A percentile compares a stretch with the other conserved stretches of the same genome.
Evolutionary conservation across 2,329 filamentous ascomycete species (phyloP).

Genomic region (Catunica adiposa): DNA sequence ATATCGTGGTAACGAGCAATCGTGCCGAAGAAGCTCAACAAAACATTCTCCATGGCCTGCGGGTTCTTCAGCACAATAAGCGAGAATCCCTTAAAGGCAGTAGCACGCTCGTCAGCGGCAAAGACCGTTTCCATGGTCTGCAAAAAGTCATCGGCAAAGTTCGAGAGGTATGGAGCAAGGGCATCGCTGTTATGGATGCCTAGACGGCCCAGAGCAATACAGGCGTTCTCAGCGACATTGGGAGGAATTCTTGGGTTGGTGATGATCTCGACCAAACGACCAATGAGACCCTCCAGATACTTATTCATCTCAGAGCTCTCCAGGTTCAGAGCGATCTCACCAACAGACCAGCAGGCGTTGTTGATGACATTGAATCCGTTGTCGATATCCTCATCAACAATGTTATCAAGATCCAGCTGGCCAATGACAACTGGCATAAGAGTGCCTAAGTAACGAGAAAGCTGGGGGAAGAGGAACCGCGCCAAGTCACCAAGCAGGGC

Average conservation of each 20-base stretch:
- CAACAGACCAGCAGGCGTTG: conserved; percentile 94
- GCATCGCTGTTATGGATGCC: conserved; percentile 62
- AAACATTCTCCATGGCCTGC: conserved; percentile 72
- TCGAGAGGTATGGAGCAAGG: conserved; percentile 61
- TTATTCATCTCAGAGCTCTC: conserved; percentile 52
- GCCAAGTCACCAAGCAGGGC: conserved; percentile 88
- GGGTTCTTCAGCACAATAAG: conserved; percentile 74
- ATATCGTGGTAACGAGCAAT: conserved; percentile 65
- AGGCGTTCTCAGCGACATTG: conserved; percentile 83
- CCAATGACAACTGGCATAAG: conserved; percentile 70
- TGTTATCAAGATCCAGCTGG: conserved; percentile 68
- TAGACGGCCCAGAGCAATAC: conserved; percentile 76
- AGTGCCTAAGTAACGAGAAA: conserved; percentile 55
- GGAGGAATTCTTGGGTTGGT: conserved; percentile 71
- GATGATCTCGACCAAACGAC: conserved; percentile 65
- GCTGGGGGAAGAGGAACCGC: conserved; percentile 72
- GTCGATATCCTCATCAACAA: conserved; percentile 66
- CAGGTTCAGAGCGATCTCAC: conserved; percentile 75
- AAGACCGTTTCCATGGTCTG: conserved; percentile 68
- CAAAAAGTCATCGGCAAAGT: conserved; percentile 71
- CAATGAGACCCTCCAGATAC: conserved; percentile 61
- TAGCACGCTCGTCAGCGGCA: conserved; percentile 83
- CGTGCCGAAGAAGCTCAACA: conserved; percentile 65
- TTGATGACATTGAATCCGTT: conserved; percentile 85
- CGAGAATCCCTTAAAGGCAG: conserved; percentile 82